Conservation (phyloP, 177 flowering plant species). For the Telopea speciosissima region DNA sequence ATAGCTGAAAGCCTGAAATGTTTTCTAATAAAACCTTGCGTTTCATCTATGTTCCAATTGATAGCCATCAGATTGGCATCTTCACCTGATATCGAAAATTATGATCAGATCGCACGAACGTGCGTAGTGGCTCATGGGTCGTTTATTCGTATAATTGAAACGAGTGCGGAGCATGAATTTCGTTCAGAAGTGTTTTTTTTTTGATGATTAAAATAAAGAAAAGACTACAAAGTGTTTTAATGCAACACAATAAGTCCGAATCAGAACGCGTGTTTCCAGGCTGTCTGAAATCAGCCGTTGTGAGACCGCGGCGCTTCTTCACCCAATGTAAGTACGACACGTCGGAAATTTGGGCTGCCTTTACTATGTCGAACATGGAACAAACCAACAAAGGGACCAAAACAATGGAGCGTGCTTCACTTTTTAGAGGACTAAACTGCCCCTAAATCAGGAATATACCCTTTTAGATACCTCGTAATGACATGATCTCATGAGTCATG, state of each 20-base stretch:
- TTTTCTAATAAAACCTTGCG: too few relatives aligned
- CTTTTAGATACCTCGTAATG: not conserved
- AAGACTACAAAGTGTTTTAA: too few relatives aligned
- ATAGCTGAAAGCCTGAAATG: too few relatives aligned
- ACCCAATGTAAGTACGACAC: not conserved
- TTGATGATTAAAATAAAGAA: too few relatives aligned
- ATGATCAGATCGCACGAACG: too few relatives aligned
- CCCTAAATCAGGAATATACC: not conserved
- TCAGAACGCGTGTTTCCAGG: not conserved
- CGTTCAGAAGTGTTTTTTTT: too few relatives aligned
- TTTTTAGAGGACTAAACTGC: not conserved
- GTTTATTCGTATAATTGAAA: not conserved
- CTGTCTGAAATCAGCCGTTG: too few relatives aligned
- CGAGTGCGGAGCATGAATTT: not conserved
- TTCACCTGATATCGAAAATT: too few relatives aligned
- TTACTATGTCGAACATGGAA: not conserved
- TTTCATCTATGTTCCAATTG: too few relatives aligned
- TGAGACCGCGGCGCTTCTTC: too few relatives aligned
- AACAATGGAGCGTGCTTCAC: not conserved
- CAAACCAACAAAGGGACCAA: not conserved
- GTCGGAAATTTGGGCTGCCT: not conserved
- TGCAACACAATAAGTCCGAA: not conserved
- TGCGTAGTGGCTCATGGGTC: too few relatives aligned
- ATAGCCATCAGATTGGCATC: not conserved
- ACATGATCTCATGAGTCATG: too few relatives aligned